Percentiles rank a stretch among this genome's conserved stretches.
Conservation (phyloP, 2,329 filamentous ascomycete genomes). For the Acarospora socialis region DNA sequence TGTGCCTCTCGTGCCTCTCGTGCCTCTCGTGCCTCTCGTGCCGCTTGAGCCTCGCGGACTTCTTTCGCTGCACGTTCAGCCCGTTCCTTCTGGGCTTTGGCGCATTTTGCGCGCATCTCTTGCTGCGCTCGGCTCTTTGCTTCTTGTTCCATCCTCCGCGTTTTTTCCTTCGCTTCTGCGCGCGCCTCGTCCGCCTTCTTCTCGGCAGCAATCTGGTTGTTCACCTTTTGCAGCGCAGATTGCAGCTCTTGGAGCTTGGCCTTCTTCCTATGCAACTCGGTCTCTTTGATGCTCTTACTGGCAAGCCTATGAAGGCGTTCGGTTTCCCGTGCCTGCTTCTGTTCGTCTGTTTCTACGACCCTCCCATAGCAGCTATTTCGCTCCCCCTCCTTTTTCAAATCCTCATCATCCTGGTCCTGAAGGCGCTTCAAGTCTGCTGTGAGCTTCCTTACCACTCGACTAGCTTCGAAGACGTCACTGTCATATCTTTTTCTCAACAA, state of each 20-base stretch:
- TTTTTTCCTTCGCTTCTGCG: not conserved
- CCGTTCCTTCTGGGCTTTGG: not conserved
- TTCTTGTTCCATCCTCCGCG: not conserved
- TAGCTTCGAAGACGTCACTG: no score
- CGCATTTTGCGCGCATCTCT: not conserved
- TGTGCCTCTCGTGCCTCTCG: not conserved
- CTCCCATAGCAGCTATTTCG: constrained; percentile 6
- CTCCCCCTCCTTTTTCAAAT: constrained; percentile 1
- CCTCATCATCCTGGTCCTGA: constrained; percentile 5
- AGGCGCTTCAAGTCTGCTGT: not conserved
- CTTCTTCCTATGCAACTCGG: constrained; percentile 2
- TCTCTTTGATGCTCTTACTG: constrained; percentile 6
- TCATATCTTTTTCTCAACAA: not conserved
- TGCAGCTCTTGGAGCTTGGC: constrained; percentile 1
- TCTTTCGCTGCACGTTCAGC: not conserved
- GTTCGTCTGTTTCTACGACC: constrained; percentile 1
- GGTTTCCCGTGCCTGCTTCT: constrained; percentile 4
- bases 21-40: constrained; percentile 2
- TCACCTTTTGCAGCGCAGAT: not conserved
- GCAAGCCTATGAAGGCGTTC: constrained; percentile 4
- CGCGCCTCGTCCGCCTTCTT: constrained; percentile 4
- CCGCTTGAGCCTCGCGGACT: constrained; percentile 5
- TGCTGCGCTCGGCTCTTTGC: not conserved
- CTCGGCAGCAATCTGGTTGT: constrained; percentile 1
- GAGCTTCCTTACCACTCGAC: no score